These are phyloP conservation scores for Ogataea paradorogensis DNA, from an alignment of 805 yeast species.

Conservation along the genomic window DNA sequence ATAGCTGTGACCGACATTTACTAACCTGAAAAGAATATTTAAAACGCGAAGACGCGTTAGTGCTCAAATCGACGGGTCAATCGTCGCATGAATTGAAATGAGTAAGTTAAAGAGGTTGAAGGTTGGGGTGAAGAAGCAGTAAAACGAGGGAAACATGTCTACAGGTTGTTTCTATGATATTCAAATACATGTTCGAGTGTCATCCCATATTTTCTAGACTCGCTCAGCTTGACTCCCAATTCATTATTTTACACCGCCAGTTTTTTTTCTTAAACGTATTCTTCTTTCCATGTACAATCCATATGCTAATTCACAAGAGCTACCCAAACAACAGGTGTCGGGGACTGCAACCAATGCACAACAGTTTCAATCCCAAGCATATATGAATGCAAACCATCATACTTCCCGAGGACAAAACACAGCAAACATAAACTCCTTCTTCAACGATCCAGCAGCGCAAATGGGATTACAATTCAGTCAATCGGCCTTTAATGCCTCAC, in stretches of 20 bases:
- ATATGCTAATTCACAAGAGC: conserved; percentile 36
- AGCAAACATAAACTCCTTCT: conserved; percentile 39
- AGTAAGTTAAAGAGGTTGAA: too few species aligned
- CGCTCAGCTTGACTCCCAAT: not conserved
- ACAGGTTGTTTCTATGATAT: too few species aligned
- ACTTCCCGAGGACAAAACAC: conserved; percentile 10
- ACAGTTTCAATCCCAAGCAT: conserved; percentile 22
- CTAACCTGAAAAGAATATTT: conserved; percentile 6
- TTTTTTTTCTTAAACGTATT: conserved; percentile 8
- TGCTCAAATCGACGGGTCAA: conserved; percentile 5
- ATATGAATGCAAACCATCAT: conserved; percentile 11
- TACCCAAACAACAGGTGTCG: conserved; percentile 10
- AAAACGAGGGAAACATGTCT: too few species aligned
- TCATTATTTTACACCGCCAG: conserved; percentile 4
- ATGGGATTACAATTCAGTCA: conserved; percentile 89
- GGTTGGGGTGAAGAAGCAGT: too few species aligned
- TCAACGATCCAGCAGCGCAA: conserved; percentile 76
- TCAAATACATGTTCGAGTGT: too few species aligned
- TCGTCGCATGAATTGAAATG: not conserved
- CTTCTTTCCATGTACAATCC: conserved; percentile 39
- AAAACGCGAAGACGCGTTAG: conserved; percentile 11
- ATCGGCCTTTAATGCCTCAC: conserved; percentile 77
- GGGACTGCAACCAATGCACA: conserved; percentile 21
- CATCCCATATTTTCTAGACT: not conserved
- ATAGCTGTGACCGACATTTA: conserved; percentile 10